These are phyloP conservation scores for Oryza brachyantha DNA, from an alignment of 176 grass and related monocot species.

Conservation along the genomic window DNA sequence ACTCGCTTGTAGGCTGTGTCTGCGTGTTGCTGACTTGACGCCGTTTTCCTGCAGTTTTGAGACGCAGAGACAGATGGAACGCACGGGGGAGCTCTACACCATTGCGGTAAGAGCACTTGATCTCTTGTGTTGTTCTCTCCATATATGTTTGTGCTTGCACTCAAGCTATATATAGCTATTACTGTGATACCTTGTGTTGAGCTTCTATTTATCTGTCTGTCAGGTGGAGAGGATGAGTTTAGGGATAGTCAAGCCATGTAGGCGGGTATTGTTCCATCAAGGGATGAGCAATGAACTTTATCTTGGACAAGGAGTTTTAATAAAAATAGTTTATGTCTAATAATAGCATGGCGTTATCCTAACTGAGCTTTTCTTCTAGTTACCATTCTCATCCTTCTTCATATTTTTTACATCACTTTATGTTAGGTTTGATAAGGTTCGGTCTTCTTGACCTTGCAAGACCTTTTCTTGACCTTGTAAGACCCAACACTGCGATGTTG, in stretches of 20 bases:
- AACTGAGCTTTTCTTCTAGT: conserved; percentile 58
- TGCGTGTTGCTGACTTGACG: background rate
- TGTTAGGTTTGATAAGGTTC: accelerated
- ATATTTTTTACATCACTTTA: accelerated
- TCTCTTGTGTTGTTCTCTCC: background rate
- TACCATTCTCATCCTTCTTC: background rate
- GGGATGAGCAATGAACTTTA: no score
- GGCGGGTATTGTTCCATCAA: background rate
- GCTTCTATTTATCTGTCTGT: background rate
- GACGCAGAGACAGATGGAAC: background rate
- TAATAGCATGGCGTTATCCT: conserved; percentile 47
- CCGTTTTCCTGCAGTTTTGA: conserved; percentile 2
- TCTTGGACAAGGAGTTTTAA: accelerated
- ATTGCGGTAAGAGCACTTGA: conserved; percentile 7
- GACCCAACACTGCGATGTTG: conserved; percentile 5
- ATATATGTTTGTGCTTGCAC: background rate
- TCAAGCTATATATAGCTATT: background rate
- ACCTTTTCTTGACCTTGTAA: conserved; percentile 99
- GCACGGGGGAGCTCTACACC: background rate
- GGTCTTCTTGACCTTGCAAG: conserved; percentile 96
- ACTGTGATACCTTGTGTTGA: background rate
- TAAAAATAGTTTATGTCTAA: background rate
- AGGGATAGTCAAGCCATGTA: background rate
- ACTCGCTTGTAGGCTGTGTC: background rate
- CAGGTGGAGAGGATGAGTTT: conserved; percentile 22